These are phyloP conservation scores for Ophiostoma sp. DNA, from an alignment of 2,329 filamentous ascomycete species.

Conservation along the genomic window DNA sequence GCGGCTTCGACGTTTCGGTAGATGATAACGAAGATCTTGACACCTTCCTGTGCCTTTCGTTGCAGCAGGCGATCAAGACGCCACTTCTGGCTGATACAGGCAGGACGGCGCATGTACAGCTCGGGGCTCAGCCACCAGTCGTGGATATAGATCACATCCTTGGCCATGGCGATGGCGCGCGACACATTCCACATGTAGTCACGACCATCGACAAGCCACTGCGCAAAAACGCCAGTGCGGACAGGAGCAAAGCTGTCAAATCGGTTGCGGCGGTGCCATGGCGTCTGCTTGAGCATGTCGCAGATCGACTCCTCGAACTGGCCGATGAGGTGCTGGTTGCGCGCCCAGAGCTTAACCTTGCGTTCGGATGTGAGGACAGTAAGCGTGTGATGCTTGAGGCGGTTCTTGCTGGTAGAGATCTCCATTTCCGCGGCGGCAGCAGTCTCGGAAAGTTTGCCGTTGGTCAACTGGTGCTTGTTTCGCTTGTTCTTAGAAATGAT, in stretches of 20 bases:
- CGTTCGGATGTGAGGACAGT: slow-evolving; percentile 88
- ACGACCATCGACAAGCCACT: slow-evolving; percentile 93
- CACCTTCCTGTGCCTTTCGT: slow-evolving; percentile 85
- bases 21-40: slow-evolving; percentile 96
- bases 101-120: slow-evolving; percentile 86
- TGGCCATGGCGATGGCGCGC: slow-evolving; percentile 90
- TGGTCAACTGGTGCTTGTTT: slow-evolving; percentile 39
- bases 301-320: slow-evolving; percentile 93
- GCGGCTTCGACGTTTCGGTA: slow-evolving; percentile 97
- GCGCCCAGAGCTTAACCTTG: slow-evolving; percentile 82
- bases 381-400: slow-evolving; percentile 68
- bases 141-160: slow-evolving; percentile 97
- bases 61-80: slow-evolving; percentile 88
- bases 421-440: slow-evolving; percentile 44
- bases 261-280: slow-evolving; percentile 76
- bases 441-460: slow-evolving; percentile 41
- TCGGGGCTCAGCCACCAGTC: slow-evolving; percentile 97
- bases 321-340: slow-evolving; percentile 79
- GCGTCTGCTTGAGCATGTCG: slow-evolving; percentile 75
- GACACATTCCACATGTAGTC: slow-evolving; percentile 99
- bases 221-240: slow-evolving; percentile 76
- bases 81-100: slow-evolving; percentile 97
- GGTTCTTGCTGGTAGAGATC: slow-evolving; percentile 34
- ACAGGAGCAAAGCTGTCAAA: slow-evolving; percentile 94
- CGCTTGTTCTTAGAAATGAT: slow-evolving; percentile 67